Percentiles rank a stretch among this genome's conserved stretches.
Conservation (phyloP, 345 rosid species). For the Citrus maxima region DNA sequence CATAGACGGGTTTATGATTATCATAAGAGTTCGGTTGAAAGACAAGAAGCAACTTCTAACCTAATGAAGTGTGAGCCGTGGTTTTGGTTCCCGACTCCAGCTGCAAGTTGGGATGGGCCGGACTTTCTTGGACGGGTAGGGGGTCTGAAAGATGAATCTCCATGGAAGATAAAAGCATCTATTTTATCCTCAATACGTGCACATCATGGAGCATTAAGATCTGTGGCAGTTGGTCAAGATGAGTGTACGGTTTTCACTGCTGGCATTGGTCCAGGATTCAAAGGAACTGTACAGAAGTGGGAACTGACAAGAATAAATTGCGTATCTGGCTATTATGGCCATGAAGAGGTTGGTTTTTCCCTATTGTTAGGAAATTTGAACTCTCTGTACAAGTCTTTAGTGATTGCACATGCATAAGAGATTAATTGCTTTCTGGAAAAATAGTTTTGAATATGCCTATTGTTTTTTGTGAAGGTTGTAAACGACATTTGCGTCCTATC, state of each 20-base stretch:
- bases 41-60: constrained; percentile 37
- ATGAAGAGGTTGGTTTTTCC: constrained; percentile 81
- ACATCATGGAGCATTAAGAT: constrained; percentile 83
- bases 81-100: constrained; percentile 95
- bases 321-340: constrained; percentile 81
- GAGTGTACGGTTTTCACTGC: constrained; percentile 86
- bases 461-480: constrained; percentile 59
- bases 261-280: constrained; percentile 86
- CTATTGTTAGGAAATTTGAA: constrained; percentile 9
- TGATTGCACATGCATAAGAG: not conserved
- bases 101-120: constrained; percentile 80
- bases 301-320: constrained; percentile 78
- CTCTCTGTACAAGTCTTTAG: not conserved
- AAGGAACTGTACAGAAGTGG: constrained; percentile 93
- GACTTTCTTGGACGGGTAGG: constrained; percentile 76
- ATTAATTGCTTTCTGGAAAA: not conserved
- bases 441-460: constrained; percentile 9
- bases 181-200: constrained; percentile 72
- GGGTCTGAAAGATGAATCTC: constrained; percentile 66
- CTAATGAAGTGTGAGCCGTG: constrained; percentile 65
- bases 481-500: constrained; percentile 75
- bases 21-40: constrained; percentile 32
- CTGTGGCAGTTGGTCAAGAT: constrained; percentile 75
- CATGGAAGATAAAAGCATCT: constrained; percentile 90
- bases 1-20: constrained; percentile 36